phyloP scores from a whole-genome alignment of 306 rosid species.

The Dryas drummondii region DNA sequence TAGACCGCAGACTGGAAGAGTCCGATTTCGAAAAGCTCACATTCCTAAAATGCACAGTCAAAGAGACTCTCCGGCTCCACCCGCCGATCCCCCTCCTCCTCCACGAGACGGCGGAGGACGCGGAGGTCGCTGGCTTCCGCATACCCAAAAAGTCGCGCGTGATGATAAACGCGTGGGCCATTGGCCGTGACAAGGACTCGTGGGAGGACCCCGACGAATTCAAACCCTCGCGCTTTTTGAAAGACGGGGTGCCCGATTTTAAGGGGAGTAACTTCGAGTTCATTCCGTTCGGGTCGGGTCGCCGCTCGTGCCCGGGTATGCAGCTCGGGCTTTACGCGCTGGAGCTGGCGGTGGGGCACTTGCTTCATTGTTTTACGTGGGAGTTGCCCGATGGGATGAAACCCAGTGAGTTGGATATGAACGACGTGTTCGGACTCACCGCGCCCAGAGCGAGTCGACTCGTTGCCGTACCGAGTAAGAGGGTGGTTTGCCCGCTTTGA shows the following conservation, averaged over 20 bases:
- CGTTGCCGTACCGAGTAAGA: conserved; percentile 63
- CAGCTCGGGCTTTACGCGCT: conserved; percentile 64
- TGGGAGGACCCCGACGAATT: conserved; percentile 67
- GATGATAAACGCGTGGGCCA: conserved; percentile 82
- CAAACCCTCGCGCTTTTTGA: conserved; percentile 55
- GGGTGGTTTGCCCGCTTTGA: conserved; percentile 35
- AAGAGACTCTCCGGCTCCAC: conserved; percentile 82
- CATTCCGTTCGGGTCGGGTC: conserved; percentile 89
- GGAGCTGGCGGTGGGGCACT: conserved; percentile 62
- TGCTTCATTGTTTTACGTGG: conserved; percentile 83
- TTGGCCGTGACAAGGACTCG: conserved; percentile 56
- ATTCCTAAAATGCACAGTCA: conserved; percentile 48
- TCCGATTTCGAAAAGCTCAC: conserved; percentile 66
- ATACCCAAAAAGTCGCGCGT: conserved; percentile 70
- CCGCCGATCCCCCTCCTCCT: conserved; percentile 92
- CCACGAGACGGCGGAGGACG: conserved; percentile 81
- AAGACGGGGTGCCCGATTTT: conserved; percentile 55
- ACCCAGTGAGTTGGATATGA: conserved; percentile 69
- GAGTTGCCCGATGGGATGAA: conserved; percentile 82
- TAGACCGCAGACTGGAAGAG: conserved; percentile 64
- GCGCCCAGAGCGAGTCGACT: conserved; percentile 85
- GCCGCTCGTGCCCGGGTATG: conserved; percentile 96
- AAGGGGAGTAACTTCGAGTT: conserved; percentile 86
- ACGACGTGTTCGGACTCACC: conserved; percentile 85
- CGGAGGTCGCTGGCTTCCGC: conserved; percentile 51